These are phyloP conservation scores for Fusarium pseudocircinatum DNA, from an alignment of 2,329 filamentous ascomycete species.

Conservation along the genomic window DNA sequence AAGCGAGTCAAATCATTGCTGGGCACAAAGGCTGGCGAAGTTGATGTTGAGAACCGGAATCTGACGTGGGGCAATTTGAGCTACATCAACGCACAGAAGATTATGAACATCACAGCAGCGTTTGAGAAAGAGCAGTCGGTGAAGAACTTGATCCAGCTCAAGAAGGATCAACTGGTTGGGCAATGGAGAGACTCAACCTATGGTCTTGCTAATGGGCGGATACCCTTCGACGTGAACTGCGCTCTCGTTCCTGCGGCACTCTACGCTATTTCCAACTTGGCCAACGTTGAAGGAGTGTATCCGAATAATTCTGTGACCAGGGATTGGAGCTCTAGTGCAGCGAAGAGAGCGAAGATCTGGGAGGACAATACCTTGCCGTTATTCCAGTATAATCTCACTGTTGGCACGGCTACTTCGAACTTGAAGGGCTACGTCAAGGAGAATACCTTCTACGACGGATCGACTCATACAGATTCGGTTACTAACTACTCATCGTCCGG, in stretches of 20 bases:
- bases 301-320: conserved; percentile 46
- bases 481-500: conserved; percentile 46
- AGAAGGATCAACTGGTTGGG: conserved; percentile 63
- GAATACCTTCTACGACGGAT: conserved; percentile 54
- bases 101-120: conserved; percentile 63
- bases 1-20: conserved; percentile 51
- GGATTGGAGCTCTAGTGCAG: conserved; percentile 57
- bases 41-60: conserved; percentile 59
- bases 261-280: conserved; percentile 63
- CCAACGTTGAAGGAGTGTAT: conserved; percentile 59
- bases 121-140: conserved; percentile 63
- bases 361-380: conserved; percentile 68
- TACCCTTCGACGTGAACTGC: conserved; percentile 74
- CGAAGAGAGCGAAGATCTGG: conserved; percentile 66
- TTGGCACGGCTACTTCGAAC: conserved; percentile 54
- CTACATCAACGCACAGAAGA: conserved; percentile 63
- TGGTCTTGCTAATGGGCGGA: conserved; percentile 68
- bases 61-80: conserved; percentile 64
- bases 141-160: conserved; percentile 67
- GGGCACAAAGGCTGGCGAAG: conserved; percentile 55
- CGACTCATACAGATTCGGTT: conserved; percentile 54
- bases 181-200: conserved; percentile 71
- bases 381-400: conserved; percentile 59
- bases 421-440: conserved; percentile 58
- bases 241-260: conserved; percentile 70